These are phyloP conservation scores for Dryas integrifolia DNA, from an alignment of 331 rosid genomes.

Conservation along the genomic window DNA sequence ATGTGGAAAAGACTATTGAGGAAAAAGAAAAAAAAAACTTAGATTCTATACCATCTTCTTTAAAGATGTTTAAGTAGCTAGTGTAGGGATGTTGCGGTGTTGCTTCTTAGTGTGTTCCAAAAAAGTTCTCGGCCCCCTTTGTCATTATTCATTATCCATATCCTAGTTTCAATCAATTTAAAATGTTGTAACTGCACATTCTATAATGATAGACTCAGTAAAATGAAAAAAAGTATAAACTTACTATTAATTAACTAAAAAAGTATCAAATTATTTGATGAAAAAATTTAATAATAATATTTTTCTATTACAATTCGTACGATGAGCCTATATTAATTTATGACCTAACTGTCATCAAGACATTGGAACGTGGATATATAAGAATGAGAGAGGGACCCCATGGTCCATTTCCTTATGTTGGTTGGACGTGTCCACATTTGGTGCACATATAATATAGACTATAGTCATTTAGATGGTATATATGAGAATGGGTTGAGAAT, in stretches of 20 bases:
- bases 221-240: no score
- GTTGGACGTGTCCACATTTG: neutral
- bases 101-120: constrained; percentile 22
- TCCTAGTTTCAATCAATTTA: neutral
- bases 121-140: no score
- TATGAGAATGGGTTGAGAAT: no score
- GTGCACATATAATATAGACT: neutral
- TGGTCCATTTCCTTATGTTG: neutral
- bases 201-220: no score
- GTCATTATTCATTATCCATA: constrained; percentile 10
- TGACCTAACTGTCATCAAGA: neutral
- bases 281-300: no score
- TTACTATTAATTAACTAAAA: no score
- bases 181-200: neutral
- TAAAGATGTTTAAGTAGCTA: neutral
- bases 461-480: no score
- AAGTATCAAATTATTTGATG: no score
- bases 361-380: neutral
- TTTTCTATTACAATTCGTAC: neutral
- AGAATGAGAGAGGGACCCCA: neutral
- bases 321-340: neutral
- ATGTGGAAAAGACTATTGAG: no score
- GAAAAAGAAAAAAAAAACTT: neutral
- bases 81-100: neutral
- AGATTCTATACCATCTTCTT: neutral